Base-by-base conservation (phyloP, 805 yeast species). In the Wilhelminamyces savonicus region DNA sequence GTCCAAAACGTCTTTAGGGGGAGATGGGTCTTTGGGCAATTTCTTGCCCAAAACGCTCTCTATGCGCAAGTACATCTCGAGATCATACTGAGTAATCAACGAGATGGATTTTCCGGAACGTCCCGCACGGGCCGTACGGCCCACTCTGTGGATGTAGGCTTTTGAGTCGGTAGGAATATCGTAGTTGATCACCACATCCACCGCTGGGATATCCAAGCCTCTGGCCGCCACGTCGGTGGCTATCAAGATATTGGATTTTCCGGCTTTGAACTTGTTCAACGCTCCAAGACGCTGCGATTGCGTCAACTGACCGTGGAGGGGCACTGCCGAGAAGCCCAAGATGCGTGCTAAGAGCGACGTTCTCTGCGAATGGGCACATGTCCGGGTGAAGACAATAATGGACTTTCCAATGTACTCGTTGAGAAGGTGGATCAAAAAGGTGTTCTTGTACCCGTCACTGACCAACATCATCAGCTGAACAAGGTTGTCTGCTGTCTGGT, bases 41-140 rank as follows among this genome's bases (percentile, higher is more conserved):
- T 82, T 86, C 67, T 79, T 82, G 30, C 72, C 81, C 32, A 92
- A 71, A 7, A 82, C 97, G 31, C 78, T 79, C 56, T 92, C 98
- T 30, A 92, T 88, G 50, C 96, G 71, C 41, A 87, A 62, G 48
- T 85, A 83, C 46, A 87, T 62, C 55, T 88, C 97, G 37, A 92
- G 66, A 55, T 92, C 98, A 53, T 92, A 92, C 56, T 92, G 98
- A 0, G 97, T 88, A 19, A 87, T 94, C 34, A 88, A 62, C 2
- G 95, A 82, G 12, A 88, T 69, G 3, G 95, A 83, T 52, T 80
- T 82, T 28, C 95, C 95, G 0, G 90, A 76, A 44, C 87, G 72
- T 13, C 95, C 95, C 1, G 95, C 94, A 56, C 96, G 79, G 2
- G 97, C 96, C 20, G 96, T 87, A 66, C 97, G 80, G 34, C 97